phyloP scores from a whole-genome alignment of 495 filamentous ascomycete genomes.

The Barbatosphaeria neglecta region DNA sequence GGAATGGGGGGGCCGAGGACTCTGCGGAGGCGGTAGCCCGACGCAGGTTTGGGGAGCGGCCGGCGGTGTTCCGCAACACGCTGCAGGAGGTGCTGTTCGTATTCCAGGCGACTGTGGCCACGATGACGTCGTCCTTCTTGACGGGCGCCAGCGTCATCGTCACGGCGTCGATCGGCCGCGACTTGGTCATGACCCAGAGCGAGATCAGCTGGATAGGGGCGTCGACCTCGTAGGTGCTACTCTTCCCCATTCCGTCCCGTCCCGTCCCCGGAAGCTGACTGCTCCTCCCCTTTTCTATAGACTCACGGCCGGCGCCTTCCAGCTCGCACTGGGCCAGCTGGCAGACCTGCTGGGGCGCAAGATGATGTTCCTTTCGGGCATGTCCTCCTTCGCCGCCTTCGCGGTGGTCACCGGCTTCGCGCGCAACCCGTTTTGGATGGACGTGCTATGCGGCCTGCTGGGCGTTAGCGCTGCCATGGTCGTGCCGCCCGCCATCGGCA shows the following conservation, averaged over 20 bases:
- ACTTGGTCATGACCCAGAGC: slow-evolving; percentile 54
- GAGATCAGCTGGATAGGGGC: slow-evolving; percentile 65
- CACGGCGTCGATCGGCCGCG: slow-evolving; percentile 48
- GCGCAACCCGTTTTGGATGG: slow-evolving; percentile 49
- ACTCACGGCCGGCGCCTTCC: slow-evolving; percentile 52
- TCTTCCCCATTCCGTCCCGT: not conserved
- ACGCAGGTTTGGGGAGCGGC: slow-evolving; percentile 20
- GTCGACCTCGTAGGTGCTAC: slow-evolving; percentile 40
- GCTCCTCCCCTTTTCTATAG: slow-evolving; percentile 23
- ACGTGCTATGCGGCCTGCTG: slow-evolving; percentile 51
- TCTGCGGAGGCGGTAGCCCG: not conserved
- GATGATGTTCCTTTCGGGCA: slow-evolving; percentile 46
- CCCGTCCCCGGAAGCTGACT: not conserved
- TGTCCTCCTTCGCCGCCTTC: slow-evolving; percentile 47
- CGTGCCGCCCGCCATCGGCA: slow-evolving; percentile 56
- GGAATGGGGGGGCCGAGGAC: not conserved
- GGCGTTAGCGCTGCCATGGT: slow-evolving; percentile 52
- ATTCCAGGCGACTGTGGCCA: slow-evolving; percentile 56
- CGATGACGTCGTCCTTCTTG: slow-evolving; percentile 50
- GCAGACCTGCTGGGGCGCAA: slow-evolving; percentile 59
- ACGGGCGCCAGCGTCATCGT: slow-evolving; percentile 49
- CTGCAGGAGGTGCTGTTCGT: slow-evolving; percentile 57
- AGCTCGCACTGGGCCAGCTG: slow-evolving; percentile 55
- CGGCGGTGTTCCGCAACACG: slow-evolving; percentile 49
- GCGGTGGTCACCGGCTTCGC: slow-evolving; percentile 49